Evolutionary conservation across 2,329 filamentous ascomycete species (phyloP).

Genomic region (Fusarium vanettenii): DNA sequence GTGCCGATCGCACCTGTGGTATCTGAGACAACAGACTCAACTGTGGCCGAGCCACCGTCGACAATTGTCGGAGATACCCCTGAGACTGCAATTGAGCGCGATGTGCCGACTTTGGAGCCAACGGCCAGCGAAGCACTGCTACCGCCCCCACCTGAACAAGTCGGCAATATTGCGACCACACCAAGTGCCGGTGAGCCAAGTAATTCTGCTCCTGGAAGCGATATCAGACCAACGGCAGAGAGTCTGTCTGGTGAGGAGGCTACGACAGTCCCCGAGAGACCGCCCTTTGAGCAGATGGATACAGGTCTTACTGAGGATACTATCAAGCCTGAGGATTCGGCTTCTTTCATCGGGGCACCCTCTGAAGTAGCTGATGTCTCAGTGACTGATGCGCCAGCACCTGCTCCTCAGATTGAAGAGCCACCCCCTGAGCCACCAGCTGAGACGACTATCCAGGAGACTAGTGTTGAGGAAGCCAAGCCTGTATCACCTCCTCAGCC

Average conservation of each 20-base stretch:
- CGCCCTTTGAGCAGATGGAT: conserved; percentile 43
- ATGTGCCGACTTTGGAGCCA: conserved; percentile 39
- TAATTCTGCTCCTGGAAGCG: conserved; percentile 39
- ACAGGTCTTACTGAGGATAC: conserved; percentile 53
- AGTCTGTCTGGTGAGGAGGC: conserved; percentile 33
- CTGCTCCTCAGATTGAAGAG: conserved; percentile 35
- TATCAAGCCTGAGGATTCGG: conserved; percentile 54
- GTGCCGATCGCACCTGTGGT: not conserved
- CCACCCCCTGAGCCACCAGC: conserved; percentile 22
- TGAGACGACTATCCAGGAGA: conserved; percentile 29
- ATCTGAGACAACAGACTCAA: conserved; percentile 36
- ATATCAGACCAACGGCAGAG: conserved; percentile 44
- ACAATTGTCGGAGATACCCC: conserved; percentile 47
- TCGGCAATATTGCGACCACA: conserved; percentile 53
- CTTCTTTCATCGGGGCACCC: conserved; percentile 45
- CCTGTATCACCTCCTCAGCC: conserved; percentile 34
- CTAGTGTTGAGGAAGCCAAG: conserved; percentile 27
- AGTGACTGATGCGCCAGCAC: conserved; percentile 42
- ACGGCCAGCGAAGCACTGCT: conserved; percentile 41
- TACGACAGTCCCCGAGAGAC: conserved; percentile 24
- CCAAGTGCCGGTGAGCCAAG: conserved; percentile 46
- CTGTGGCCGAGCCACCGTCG: conserved; percentile 47
- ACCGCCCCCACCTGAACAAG: conserved; percentile 53
- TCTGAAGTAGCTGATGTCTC: conserved; percentile 47
- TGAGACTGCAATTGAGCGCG: conserved; percentile 40